Conservation (phyloP, 768 basidiomycete genomes). For the Mycena vitilis region DNA sequence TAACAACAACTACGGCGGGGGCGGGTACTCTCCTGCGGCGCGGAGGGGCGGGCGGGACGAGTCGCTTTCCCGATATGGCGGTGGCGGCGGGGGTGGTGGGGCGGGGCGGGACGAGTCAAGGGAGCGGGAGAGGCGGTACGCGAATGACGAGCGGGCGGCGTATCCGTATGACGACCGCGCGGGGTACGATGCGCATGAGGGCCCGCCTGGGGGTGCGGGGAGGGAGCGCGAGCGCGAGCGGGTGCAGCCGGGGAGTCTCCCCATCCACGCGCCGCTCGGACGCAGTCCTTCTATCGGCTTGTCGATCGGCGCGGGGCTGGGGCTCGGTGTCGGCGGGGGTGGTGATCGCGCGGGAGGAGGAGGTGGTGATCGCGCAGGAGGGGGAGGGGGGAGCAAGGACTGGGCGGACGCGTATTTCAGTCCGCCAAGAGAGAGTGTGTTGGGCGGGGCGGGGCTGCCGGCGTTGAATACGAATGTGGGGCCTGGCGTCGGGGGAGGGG, state of each 20-base stretch:
- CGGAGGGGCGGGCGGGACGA: not conserved
- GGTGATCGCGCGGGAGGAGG: not conserved
- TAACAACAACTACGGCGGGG: not conserved
- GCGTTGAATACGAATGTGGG: conserved; percentile 26
- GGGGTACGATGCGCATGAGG: too few species aligned
- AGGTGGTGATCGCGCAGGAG: not conserved
- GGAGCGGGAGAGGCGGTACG: not conserved
- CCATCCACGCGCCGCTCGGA: conserved; percentile 68
- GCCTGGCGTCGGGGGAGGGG: not conserved
- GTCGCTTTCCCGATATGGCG: not conserved
- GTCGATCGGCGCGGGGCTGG: conserved; percentile 61
- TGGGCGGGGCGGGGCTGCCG: not conserved
- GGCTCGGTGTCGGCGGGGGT: not conserved
- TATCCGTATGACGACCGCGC: too few species aligned
- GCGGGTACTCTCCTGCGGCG: not conserved
- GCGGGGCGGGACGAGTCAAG: not conserved
- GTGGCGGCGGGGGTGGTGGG: not conserved
- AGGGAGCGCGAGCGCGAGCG: not conserved
- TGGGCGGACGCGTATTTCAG: conserved; percentile 36
- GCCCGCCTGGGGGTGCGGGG: not conserved
- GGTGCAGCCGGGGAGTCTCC: conserved; percentile 64
- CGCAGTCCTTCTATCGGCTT: conserved; percentile 51
- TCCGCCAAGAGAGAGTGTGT: not conserved
- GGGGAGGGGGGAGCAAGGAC: not conserved
- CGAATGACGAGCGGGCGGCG: too few species aligned